Evolutionary conservation across 2,329 filamentous ascomycete genomes (phyloP), one percentile per base, ranked within the genome.

Genomic region (Atkinsonella hypoxylon): DNA sequence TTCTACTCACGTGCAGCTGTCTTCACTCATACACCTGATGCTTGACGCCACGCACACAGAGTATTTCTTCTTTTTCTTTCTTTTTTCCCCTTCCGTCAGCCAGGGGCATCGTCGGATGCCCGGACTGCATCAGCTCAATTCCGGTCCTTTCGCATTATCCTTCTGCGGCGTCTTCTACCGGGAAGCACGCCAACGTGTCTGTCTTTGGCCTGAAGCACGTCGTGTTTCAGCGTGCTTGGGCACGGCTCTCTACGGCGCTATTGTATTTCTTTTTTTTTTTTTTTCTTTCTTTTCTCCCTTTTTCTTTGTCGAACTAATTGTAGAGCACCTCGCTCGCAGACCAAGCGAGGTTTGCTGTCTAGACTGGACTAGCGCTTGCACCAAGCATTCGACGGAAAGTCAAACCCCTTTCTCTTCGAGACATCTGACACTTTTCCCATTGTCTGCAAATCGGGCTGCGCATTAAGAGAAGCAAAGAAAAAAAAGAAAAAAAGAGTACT

Each of bases 151-250:
- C 31, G 31, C 12, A 6, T 6, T 12, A 32, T 32, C 31, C 31
- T 45, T 34, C 43, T 12, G 12, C 43, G 11, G 4, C 43, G 9
- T 45, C 26, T 48, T 22, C 38, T 20, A 50, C 48, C 48, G 48
- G 43, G 46, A 41, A n/a, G 12, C 26, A 42, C 15, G 17, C 41
- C 34, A 18, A 32, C 43, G 49, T 34, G 49, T 46, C 42, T 42
- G 34, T 45, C 11, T 36, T 11, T 12, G 22, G 15, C 40, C 38
- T 46, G 48, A 50, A 31, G 34, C 48, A 50, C 34, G 34, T 34
- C 48, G 11, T 34, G 48, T 50, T 50, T 50, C 48, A 48, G 18
- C 46, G 20, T 17, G 46, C 31, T 48, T 48, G 26, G 20, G 15
- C 46, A 7, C 12, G 31, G 31, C 31, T 32, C 31, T n/a, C n/a